Conservation (phyloP, 1,139 yeast genomes). For the Saccharomycopsis hybrid region DNA sequence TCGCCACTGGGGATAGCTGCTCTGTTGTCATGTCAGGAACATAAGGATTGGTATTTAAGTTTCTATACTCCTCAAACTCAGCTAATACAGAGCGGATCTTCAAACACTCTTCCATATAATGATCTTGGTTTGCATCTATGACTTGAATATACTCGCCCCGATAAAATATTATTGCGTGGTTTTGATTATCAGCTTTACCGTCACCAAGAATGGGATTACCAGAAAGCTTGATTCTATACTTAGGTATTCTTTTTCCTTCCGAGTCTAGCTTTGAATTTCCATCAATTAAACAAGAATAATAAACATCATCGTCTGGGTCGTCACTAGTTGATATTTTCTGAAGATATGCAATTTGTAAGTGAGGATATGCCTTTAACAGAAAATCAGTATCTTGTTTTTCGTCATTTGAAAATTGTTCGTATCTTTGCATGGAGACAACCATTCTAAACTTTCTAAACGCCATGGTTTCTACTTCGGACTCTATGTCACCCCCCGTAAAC, state of each 20-base stretch:
- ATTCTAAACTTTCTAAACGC: slow-evolving; percentile 70
- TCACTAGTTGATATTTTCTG: slow-evolving; percentile 53
- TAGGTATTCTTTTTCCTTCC: slow-evolving; percentile 65
- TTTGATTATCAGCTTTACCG: slow-evolving; percentile 73
- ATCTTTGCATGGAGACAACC: slow-evolving; percentile 70
- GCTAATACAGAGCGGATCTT: slow-evolving; percentile 67
- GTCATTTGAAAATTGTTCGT: slow-evolving; percentile 56
- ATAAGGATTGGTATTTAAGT: slow-evolving; percentile 57
- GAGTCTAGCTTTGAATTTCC: slow-evolving; percentile 64
- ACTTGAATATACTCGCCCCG: slow-evolving; percentile 72
- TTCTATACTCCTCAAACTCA: slow-evolving; percentile 51
- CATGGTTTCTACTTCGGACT: slow-evolving; percentile 57
- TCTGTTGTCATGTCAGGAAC: slow-evolving; percentile 27
- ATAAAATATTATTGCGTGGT: slow-evolving; percentile 62
- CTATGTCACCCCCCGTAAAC: slow-evolving; percentile 48
- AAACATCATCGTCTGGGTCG: slow-evolving; percentile 42
- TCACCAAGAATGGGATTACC: slow-evolving; percentile 76
- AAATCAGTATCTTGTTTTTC: slow-evolving; percentile 67
- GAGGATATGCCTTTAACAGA: slow-evolving; percentile 66
- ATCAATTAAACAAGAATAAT: slow-evolving; percentile 63
- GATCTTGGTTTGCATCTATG: slow-evolving; percentile 73
- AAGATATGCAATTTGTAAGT: slow-evolving; percentile 64
- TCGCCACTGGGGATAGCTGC: slow-evolving; percentile 49
- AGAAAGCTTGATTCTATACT: slow-evolving; percentile 61
- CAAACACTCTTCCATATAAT: slow-evolving; percentile 68